Evolutionary conservation across 306 rosid species (phyloP).

Genomic region (Glycyrrhiza uralensis): DNA sequence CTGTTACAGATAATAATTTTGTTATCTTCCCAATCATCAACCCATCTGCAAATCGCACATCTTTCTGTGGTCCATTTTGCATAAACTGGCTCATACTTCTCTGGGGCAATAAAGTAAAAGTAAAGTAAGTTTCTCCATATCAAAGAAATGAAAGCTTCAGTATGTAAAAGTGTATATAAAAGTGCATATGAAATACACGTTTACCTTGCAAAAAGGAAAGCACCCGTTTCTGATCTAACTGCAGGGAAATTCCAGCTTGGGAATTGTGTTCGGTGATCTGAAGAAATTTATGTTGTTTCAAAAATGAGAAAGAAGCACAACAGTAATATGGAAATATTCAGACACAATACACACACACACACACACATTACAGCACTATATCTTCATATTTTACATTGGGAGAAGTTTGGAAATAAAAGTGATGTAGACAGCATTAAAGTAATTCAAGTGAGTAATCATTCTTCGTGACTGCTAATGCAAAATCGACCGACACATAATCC

Average conservation of each 20-base stretch:
- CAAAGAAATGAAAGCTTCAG: slow-evolving; percentile 27
- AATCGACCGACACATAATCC: background rate
- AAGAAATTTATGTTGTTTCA: slow-evolving; percentile 14
- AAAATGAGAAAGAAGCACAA: slow-evolving; percentile 17
- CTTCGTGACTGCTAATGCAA: background rate
- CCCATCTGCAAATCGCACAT: slow-evolving; percentile 95
- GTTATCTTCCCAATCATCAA: slow-evolving; percentile 92
- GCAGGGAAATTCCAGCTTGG: slow-evolving; percentile 35
- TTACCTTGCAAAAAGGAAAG: slow-evolving; percentile 65
- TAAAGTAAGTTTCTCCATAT: slow-evolving; percentile 19
- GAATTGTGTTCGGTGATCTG: slow-evolving; percentile 65
- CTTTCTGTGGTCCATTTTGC: slow-evolving; percentile 88
- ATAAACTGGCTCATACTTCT: slow-evolving; percentile 66
- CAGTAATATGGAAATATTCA: background rate
- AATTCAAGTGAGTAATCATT: slow-evolving; percentile 4
- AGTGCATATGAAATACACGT: slow-evolving; percentile 11
- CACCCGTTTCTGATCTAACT: slow-evolving; percentile 55
- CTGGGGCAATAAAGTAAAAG: slow-evolving; percentile 45
- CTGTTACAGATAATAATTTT: slow-evolving; percentile 93
- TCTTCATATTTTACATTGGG: background rate
- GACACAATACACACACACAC: background rate
- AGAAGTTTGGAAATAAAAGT: background rate
- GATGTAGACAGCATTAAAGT: background rate
- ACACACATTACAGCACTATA: slow-evolving; percentile 2
- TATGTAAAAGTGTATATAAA: slow-evolving; percentile 12